Evolutionary conservation across 164 flowering plant genomes (phyloP), one percentile per base, ranked within the genome.

Genomic region (Magnolia kwangsiensis): DNA sequence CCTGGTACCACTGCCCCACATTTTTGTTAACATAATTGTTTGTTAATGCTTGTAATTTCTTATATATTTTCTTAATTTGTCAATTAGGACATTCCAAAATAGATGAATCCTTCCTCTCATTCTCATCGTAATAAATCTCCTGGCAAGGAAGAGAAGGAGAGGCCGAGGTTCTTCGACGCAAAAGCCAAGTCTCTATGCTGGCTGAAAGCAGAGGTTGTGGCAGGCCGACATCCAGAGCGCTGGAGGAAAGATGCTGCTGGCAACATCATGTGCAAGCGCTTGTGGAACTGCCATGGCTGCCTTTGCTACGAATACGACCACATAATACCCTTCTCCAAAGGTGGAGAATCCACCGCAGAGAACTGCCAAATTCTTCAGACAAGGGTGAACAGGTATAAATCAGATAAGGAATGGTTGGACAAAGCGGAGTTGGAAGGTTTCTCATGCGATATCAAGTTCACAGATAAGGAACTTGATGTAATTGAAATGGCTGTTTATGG

Each of bases 401-500:
- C 98, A 2, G 87, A 88, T 77, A 90, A 92, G 84, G 88, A 86
- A 29, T 58, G 76, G 63, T 68, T 93, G 78, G 97, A 89, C 68
- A 78, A 72, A 55, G 73, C 81, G 74, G 78, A 80, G 69, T 78
- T 96, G 83, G 81, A 85, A 82, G 90, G 89, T 29, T 96, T 86
- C 81, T 94, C 99, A 49, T 96, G 99, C 76, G 99, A 90, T 61
- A 65, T 96, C 74, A 84, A 90, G 69, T 31, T 21, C 51, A 59
- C 90, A 94, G 98, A 96, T 80, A 90, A 85, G 82, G 98, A 92
- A 81, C 92, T 96, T 21, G 99, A 96, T 82, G 73, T 96, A 10
- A 88, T 94, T 21, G 99, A 94, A 84, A 94, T 96, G 99, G 99
- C 99, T 71, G 98, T 94, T 14, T 96, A 94, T 77, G 99, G 99